Conservation (phyloP, 2,329 filamentous ascomycete species). For the Xenoacremonium recifei region DNA sequence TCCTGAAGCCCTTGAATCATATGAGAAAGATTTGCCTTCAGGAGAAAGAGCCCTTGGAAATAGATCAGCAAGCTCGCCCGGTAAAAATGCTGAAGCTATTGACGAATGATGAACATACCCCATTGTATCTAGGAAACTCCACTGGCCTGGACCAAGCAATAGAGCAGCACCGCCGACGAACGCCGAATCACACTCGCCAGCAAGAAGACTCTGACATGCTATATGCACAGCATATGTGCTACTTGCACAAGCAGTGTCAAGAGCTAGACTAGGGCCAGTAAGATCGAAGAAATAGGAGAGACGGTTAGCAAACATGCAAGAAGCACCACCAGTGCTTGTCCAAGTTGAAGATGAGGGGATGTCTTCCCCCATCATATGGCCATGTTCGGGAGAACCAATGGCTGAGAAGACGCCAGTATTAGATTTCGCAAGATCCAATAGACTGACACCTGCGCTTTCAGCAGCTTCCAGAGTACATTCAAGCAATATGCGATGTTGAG, state of each 20-base stretch:
- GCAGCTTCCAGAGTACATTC: slow-evolving; percentile 20
- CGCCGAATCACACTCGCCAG: slow-evolving; percentile 31
- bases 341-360: slow-evolving; percentile 8
- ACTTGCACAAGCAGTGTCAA: slow-evolving; percentile 33
- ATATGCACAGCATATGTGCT: slow-evolving; percentile 28
- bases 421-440: slow-evolving; percentile 21
- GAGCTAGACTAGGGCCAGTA: slow-evolving; percentile 31
- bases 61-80: no score
- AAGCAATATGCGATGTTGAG: slow-evolving; percentile 20
- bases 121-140: slow-evolving; percentile 3
- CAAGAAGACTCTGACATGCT: slow-evolving; percentile 24
- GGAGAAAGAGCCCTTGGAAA: slow-evolving; percentile 27
- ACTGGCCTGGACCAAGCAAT: slow-evolving; percentile 40
- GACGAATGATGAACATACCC: slow-evolving; percentile 2
- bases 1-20: slow-evolving; percentile 29
- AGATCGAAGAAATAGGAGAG: slow-evolving; percentile 39
- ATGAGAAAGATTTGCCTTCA: slow-evolving; percentile 28
- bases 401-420: slow-evolving; percentile 32
- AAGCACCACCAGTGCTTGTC: slow-evolving; percentile 24
- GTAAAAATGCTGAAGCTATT: no score
- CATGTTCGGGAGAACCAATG: slow-evolving; percentile 45
- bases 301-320: slow-evolving; percentile 36
- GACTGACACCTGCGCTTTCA: slow-evolving; percentile 27
- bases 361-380: slow-evolving; percentile 45
- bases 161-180: slow-evolving; percentile 45